A percentile compares a stretch with the other conserved stretches of the same genome.
Conservation (phyloP, 83 land plant genomes). For the Picea abies region DNA sequence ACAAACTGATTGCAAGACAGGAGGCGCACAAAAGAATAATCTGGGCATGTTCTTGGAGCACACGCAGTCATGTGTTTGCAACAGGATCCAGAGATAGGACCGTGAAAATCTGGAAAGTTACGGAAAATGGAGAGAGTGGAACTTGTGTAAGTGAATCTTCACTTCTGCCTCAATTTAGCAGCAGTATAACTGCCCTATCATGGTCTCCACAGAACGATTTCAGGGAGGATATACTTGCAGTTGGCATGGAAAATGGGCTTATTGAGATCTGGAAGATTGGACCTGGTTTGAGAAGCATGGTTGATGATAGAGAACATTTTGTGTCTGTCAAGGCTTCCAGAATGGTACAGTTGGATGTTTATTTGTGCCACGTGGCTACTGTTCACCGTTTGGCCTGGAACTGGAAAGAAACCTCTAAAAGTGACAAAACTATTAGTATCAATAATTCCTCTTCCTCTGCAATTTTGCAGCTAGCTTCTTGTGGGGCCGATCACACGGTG, state of each 20-base stretch:
- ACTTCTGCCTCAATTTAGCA: slow-evolving; percentile 57
- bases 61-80: slow-evolving; percentile 74
- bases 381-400: slow-evolving; percentile 85
- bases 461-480: slow-evolving; percentile 75
- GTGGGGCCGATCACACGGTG: slow-evolving; percentile 92
- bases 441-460: slow-evolving; percentile 4
- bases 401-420: slow-evolving; percentile 48
- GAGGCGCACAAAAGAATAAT: slow-evolving; percentile 96
- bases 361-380: slow-evolving; percentile 80
- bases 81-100: slow-evolving; percentile 94
- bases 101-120: slow-evolving; percentile 87
- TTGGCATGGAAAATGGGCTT: slow-evolving; percentile 89
- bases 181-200: slow-evolving; percentile 89
- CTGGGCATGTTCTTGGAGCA: slow-evolving; percentile 98
- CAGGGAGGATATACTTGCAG: slow-evolving; percentile 61
- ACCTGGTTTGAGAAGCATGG: slow-evolving; percentile 14
- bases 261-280: slow-evolving; percentile 78
- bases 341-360: slow-evolving; percentile 52
- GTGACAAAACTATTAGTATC: slow-evolving; percentile 15
- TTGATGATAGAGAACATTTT: background rate
- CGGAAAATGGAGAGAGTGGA: slow-evolving; percentile 17
- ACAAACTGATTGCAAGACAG: slow-evolving; percentile 60
- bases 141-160: slow-evolving; percentile 47
- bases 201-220: slow-evolving; percentile 61
- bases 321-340: slow-evolving; percentile 23